A percentile compares a stretch with the other conserved stretches of the same genome.
phyloP scores from a whole-genome alignment of 768 basidiomycete species.

The Amyloporia xantha region DNA sequence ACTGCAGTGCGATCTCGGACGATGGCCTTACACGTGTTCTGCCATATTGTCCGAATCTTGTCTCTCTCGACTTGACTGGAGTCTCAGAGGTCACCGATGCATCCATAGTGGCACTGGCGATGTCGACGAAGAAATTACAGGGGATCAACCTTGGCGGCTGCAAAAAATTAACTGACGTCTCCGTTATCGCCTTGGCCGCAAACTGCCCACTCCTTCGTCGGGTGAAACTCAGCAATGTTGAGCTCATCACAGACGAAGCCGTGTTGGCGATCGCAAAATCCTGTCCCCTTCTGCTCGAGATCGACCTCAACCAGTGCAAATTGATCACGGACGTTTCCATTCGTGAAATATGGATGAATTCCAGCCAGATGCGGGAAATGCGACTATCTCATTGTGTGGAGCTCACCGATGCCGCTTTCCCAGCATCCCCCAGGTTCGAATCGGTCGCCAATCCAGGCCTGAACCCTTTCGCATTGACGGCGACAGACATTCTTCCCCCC shows the following conservation, averaged over 20 bases:
- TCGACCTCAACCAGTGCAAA: slow-evolving; percentile 85
- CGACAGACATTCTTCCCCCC: slow-evolving; percentile 47
- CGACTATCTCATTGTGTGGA: slow-evolving; percentile 72
- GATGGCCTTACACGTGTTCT: slow-evolving; percentile 59
- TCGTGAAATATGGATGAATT: slow-evolving; percentile 79
- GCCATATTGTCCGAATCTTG: slow-evolving; percentile 64
- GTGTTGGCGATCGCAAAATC: slow-evolving; percentile 69
- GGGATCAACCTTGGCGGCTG: slow-evolving; percentile 90
- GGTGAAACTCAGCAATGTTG: slow-evolving; percentile 81
- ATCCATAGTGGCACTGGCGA: slow-evolving; percentile 66
- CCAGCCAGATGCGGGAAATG: slow-evolving; percentile 85
- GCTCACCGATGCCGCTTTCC: slow-evolving; percentile 83
- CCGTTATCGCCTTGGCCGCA: slow-evolving; percentile 67
- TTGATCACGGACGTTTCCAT: slow-evolving; percentile 70
- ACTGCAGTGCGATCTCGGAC: slow-evolving; percentile 64
- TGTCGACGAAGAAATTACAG: slow-evolving; percentile 68
- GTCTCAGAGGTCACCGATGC: slow-evolving; percentile 63
- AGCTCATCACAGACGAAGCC: slow-evolving; percentile 66
- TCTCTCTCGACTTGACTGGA: slow-evolving; percentile 80
- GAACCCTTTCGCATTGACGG: slow-evolving; percentile 30
- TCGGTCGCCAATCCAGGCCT: slow-evolving; percentile 35
- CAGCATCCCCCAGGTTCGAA: slow-evolving; percentile 48
- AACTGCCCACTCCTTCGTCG: slow-evolving; percentile 76
- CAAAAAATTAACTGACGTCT: slow-evolving; percentile 69
- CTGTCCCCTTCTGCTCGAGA: slow-evolving; percentile 86